A percentile compares a stretch with the other conserved stretches of the same genome.
These are phyloP conservation scores for Pichia manshurica DNA, from an alignment of 805 yeast species.

Conservation along the genomic window DNA sequence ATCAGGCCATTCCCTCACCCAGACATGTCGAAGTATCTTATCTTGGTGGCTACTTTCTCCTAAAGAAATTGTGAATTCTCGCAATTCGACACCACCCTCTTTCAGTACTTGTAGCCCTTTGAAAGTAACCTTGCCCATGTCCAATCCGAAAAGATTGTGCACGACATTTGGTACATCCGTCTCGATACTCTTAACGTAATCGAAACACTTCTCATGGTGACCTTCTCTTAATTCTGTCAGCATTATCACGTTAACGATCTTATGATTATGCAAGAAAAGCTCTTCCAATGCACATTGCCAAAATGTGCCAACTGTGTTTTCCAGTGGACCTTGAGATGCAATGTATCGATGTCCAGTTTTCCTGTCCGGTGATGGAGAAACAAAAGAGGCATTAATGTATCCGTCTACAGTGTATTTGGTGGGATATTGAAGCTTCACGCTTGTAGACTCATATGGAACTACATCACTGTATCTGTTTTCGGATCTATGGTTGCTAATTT, in stretches of 20 bases:
- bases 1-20: constrained; percentile 16
- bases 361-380: constrained; percentile 10
- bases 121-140: not conserved
- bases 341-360: constrained; percentile 36
- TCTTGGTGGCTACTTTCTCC: not conserved
- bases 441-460: constrained; percentile 54
- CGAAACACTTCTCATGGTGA: constrained; percentile 35
- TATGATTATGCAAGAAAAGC: constrained; percentile 9
- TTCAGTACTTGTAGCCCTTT: not conserved
- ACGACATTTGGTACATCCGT: not conserved
- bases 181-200: constrained; percentile 10
- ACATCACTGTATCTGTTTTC: constrained; percentile 57
- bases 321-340: constrained; percentile 65
- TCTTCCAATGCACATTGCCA: constrained; percentile 33
- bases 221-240: constrained; percentile 57
- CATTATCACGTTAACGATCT: constrained; percentile 53
- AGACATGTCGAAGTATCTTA: constrained; percentile 6
- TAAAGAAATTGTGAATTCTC: constrained; percentile 3
- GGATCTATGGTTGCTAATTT: not conserved
- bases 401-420: constrained; percentile 27
- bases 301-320: constrained; percentile 36
- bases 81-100: constrained; percentile 9
- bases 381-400: constrained; percentile 36
- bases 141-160: not conserved
- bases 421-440: not conserved